Base-by-base conservation (phyloP, 768 basidiomycete species). In the Tremella mesenterica region DNA sequence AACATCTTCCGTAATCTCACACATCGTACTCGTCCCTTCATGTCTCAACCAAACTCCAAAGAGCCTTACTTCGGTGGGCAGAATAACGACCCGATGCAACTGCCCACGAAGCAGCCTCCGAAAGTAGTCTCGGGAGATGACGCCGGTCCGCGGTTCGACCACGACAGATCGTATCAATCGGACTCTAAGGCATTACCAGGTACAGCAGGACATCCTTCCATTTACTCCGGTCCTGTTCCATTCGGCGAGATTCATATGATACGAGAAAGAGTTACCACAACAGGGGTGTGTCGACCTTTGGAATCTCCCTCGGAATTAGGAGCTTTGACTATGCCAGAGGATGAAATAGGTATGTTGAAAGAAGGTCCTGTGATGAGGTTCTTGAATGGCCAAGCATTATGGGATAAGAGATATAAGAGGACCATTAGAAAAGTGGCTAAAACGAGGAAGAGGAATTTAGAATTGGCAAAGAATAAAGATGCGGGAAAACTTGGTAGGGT, bases 191-290 rank as follows among this genome's bases (percentile, higher is more conserved):
- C 58, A 3, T 9, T 36, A 21, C 57, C 60, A 4, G 61, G 61
- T 6, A 53, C 54, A 10, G 61, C 61, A 8, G 61, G 61, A 16
- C 38, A 63, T 45, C 29, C 67, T 2, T 58, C 59, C 4, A 58
- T 69, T 18, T 69, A 69, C 31, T 36, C 54, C 26, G 60, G 59
- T 18, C 50, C 50, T 9, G 41, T 62, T 43, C 38, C 38, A 16
- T 41, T 41, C 38, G 38, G 67, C 64, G 47, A 54, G 61, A 50
- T 20, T 39, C 76, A 78, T 31, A 95, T 97, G 83, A 87, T 97
- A 50, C 81, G 93, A 30, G 93, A 97, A 73, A 80, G 95, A 18
- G 82, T 97, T 25, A 84, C 85, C 1, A 86, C 83, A 0, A 79
- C 79, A 9, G 95, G 95, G 6, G 71, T 83, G n/a, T 76, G 89